Base-by-base conservation (phyloP, 768 basidiomycete genomes). In the Suillus fuscotomentosus region DNA sequence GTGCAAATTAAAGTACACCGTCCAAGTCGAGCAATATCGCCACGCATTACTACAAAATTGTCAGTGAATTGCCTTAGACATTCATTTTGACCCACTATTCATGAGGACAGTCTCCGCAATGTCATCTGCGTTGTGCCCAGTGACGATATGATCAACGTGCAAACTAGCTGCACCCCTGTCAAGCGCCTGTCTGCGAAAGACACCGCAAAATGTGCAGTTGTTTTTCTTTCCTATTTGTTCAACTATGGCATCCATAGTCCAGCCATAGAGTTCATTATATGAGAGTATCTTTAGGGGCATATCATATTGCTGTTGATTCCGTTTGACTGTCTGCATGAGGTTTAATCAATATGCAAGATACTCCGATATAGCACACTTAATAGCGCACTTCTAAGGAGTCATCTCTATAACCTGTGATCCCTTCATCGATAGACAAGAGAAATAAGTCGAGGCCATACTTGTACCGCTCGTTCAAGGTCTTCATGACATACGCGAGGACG, bases 201-300 rank as follows among this genome's bases (percentile, higher is more conserved):
- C 97, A 22, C 97, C 97, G 71, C 97, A 99, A 78, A 98, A 99
- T 0, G 97, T 99, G 77, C 97, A 99, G 71, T 99, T 99, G 70
- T 97, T 98, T 83, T 97, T 97, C 80, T 87, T 88, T 39, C 97
- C 97, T 31, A 99, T 87, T 75, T 96, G 89, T n/a, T 88, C 84
- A 54, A 99, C 97, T 63, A 99, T 93, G 17, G 87, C 84, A 70
- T 99, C 97, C 97, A 99, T 99, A 2, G 97, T 99, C 97, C 97
- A 99, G 20, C 97, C 97, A 69, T 99, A 99, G 6, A 99, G 84
- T 70, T 98, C 96, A 66, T 94, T 89, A 67, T 99, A 99, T 2
- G 93, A 94, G 31, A 99, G 83, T 63, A 99, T 98, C 80, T 97
- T 97, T 45, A 99, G 85, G 0, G 97, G 96, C 77, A 99, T 90